Evolutionary conservation across 768 basidiomycete species (phyloP).

Genomic region (Tulasnella sp.): DNA sequence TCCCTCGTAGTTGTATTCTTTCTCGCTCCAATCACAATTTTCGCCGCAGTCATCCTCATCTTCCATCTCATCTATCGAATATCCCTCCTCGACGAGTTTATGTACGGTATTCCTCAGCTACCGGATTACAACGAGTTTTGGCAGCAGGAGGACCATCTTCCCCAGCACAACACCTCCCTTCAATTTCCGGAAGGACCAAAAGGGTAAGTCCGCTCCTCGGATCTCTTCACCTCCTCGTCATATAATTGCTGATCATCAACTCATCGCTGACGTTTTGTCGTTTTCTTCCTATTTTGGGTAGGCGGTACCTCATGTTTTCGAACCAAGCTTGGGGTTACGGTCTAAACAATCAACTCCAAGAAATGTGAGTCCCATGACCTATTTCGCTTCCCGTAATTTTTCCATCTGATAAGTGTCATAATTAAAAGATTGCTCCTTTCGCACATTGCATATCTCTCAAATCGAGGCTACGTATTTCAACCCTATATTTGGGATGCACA

Average conservation of each 20-base stretch:
- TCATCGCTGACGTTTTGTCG: background rate
- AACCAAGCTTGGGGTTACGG: slow-evolving; percentile 15
- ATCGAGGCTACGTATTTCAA: slow-evolving; percentile 13
- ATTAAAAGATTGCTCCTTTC: slow-evolving; percentile 5
- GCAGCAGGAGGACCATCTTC: slow-evolving; percentile 33
- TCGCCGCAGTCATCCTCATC: slow-evolving; percentile 13
- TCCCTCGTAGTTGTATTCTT: slow-evolving; percentile 16
- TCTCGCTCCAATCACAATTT: slow-evolving; percentile 4
- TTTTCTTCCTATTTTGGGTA: background rate
- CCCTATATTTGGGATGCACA: slow-evolving; percentile 13
- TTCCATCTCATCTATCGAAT: slow-evolving; percentile 16
- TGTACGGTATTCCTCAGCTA: slow-evolving; percentile 11
- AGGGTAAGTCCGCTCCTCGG: background rate
- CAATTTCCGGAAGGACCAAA: slow-evolving; percentile 30
- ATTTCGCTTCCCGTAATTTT: background rate
- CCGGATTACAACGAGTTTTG: slow-evolving; percentile 38
- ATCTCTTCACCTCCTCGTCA: background rate
- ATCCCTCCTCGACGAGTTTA: slow-evolving; percentile 2
- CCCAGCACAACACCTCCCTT: slow-evolving; percentile 33
- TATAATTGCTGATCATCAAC: background rate
- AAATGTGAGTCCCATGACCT: slow-evolving; percentile 13
- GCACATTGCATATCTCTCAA: slow-evolving; percentile 6
- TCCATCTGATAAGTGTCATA: background rate
- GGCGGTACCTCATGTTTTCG: slow-evolving; percentile 12
- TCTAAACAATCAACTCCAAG: slow-evolving; percentile 14